Conservation (phyloP, 1,284 basidiomycete genomes). For the Pholiota adiposa region DNA sequence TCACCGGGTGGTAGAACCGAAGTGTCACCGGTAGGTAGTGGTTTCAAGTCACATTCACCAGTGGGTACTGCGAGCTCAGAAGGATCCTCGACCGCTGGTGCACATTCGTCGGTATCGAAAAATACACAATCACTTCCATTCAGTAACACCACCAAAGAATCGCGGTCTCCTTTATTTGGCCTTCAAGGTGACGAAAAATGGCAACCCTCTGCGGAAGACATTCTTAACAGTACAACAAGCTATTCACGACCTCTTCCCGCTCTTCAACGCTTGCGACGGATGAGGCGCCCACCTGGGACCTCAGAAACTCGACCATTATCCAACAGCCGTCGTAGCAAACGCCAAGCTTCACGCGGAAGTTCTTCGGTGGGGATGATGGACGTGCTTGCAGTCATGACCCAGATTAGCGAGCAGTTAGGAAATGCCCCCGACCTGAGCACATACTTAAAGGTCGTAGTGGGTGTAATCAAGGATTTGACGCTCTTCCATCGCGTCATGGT, state of each 20-base stretch:
- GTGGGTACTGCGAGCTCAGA: neutral
- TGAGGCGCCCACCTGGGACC: slow-evolving; percentile 29
- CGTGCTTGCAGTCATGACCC: slow-evolving; percentile 79
- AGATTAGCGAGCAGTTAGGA: slow-evolving; percentile 87
- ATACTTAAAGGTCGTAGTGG: slow-evolving; percentile 81
- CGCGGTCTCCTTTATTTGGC: slow-evolving; percentile 22
- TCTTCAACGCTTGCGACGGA: slow-evolving; percentile 69
- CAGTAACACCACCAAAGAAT: neutral
- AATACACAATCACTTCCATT: slow-evolving; percentile 5
- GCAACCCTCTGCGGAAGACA: slow-evolving; percentile 59
- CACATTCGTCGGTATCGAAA: slow-evolving; percentile 10
- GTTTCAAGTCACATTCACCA: slow-evolving; percentile 4
- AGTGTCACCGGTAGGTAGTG: neutral
- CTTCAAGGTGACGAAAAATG: slow-evolving; percentile 47
- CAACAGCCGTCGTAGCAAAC: slow-evolving; percentile 25
- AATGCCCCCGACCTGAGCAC: slow-evolving; percentile 70
- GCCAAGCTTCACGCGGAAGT: slow-evolving; percentile 23
- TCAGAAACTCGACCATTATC: slow-evolving; percentile 3
- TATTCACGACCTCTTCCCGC: slow-evolving; percentile 77
- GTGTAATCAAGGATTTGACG: slow-evolving; percentile 82
- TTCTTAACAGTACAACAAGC: slow-evolving; percentile 78
- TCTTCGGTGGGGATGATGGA: slow-evolving; percentile 74
- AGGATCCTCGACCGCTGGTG: slow-evolving; percentile 12
- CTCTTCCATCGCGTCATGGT: slow-evolving; percentile 88
- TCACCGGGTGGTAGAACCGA: neutral